phyloP scores from a whole-genome alignment of 495 filamentous ascomycete genomes.

The Ascodesmis nigricans region DNA sequence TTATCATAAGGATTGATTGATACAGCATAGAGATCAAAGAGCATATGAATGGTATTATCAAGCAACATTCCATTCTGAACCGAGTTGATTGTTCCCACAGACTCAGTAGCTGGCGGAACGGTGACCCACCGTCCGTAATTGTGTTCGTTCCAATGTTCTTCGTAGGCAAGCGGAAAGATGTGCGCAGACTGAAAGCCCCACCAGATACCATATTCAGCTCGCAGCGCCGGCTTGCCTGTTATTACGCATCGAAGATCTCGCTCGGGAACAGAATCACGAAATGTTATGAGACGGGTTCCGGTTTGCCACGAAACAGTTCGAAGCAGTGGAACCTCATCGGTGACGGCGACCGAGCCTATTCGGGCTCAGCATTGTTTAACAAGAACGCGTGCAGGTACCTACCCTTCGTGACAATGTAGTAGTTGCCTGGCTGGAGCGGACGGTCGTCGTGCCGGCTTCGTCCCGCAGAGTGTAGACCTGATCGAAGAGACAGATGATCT shows the following conservation, averaged over 20 bases:
- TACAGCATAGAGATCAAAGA: slow-evolving; percentile 22
- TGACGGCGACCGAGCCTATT: slow-evolving; percentile 16
- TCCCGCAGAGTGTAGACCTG: slow-evolving; percentile 15
- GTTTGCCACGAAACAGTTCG: slow-evolving; percentile 15
- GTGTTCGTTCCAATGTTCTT: slow-evolving; percentile 18
- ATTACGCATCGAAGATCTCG: slow-evolving; percentile 23
- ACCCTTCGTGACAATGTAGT: slow-evolving; percentile 20
- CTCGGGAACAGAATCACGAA: slow-evolving; percentile 20
- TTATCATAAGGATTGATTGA: slow-evolving; percentile 14
- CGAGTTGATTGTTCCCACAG: slow-evolving; percentile 21
- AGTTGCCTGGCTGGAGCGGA: slow-evolving; percentile 20
- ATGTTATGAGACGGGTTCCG: slow-evolving; percentile 17
- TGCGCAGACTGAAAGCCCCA: slow-evolving; percentile 22
- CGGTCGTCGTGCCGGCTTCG: slow-evolving; percentile 15
- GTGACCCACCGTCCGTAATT: slow-evolving; percentile 22
- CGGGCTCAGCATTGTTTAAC: neutral
- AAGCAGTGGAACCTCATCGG: slow-evolving; percentile 17
- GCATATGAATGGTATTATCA: slow-evolving; percentile 14
- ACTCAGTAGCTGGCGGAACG: slow-evolving; percentile 7
- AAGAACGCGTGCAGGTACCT: slow-evolving; percentile 9
- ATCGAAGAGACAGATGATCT: slow-evolving; percentile 18
- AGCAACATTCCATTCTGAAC: slow-evolving; percentile 24
- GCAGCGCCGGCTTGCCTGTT: slow-evolving; percentile 12
- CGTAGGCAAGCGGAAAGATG: slow-evolving; percentile 24
- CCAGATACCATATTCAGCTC: slow-evolving; percentile 9